Evolutionary conservation across 805 yeast species (phyloP).

Genomic region (Kuraishia piskuri): DNA sequence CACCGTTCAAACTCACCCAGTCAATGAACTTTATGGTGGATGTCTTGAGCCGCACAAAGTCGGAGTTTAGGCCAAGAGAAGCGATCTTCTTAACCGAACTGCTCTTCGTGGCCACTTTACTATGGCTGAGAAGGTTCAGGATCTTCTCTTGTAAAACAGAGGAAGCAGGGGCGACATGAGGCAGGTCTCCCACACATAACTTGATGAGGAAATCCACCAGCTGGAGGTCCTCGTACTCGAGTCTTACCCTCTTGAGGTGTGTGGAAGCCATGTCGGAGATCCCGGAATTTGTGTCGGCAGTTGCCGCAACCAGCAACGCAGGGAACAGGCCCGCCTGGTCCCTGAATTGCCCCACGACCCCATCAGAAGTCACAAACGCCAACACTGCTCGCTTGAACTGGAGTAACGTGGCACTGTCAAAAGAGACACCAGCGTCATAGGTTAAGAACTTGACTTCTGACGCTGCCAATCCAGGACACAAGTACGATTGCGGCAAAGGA

Average conservation of each 20-base stretch:
- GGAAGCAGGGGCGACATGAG: constrained; percentile 42
- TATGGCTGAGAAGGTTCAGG: constrained; percentile 37
- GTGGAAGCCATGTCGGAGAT: constrained; percentile 49
- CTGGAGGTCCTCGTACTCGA: constrained; percentile 41
- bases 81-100: constrained; percentile 37
- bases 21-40: constrained; percentile 55
- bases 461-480: constrained; percentile 57
- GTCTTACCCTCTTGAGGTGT: constrained; percentile 35
- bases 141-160: constrained; percentile 48
- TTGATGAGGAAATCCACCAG: constrained; percentile 35
- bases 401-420: constrained; percentile 38
- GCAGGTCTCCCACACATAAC: constrained; percentile 41
- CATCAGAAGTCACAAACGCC: constrained; percentile 21
- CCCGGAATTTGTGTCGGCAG: constrained; percentile 48
- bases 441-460: constrained; percentile 56
- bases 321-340: constrained; percentile 28
- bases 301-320: constrained; percentile 49
- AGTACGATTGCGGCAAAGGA: constrained; percentile 31
- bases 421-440: constrained; percentile 56
- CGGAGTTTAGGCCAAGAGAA: constrained; percentile 52
- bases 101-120: constrained; percentile 40
- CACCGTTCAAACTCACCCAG: constrained; percentile 35
- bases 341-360: constrained; percentile 22
- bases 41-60: constrained; percentile 42
- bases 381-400: constrained; percentile 31